phyloP scores from a whole-genome alignment of 2,329 filamentous ascomycete species.

The Lecanicillium sp. region DNA sequence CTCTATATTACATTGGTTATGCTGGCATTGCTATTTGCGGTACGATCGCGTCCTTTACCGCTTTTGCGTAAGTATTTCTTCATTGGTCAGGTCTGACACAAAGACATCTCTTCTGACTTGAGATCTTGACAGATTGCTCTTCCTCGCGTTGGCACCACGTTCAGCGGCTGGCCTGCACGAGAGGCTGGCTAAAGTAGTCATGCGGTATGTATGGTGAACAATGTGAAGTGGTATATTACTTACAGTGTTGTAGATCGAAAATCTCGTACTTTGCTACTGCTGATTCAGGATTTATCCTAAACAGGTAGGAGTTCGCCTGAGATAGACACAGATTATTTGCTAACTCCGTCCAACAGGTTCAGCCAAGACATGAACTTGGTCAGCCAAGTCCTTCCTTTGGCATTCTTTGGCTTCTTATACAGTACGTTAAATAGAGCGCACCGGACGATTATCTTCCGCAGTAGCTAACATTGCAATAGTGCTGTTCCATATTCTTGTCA shows the following conservation, averaged over 20 bases:
- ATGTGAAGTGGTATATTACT: no score
- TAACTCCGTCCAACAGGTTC: conserved; percentile 18
- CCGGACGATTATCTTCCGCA: background rate
- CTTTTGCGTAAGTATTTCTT: no score
- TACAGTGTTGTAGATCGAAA: background rate
- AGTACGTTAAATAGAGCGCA: background rate
- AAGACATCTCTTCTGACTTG: no score
- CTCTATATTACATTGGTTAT: conserved; percentile 5
- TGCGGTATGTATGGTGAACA: no score
- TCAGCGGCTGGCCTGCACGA: background rate
- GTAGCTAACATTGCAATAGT: background rate
- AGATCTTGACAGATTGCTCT: background rate
- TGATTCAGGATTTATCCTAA: background rate
- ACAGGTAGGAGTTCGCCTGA: conserved; percentile 1
- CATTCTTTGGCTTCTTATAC: conserved; percentile 11
- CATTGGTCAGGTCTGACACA: no score
- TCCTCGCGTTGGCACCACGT: background rate
- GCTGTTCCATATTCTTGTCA: conserved; percentile 14
- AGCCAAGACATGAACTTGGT: conserved; percentile 24
- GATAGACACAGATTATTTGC: conserved; percentile 16
- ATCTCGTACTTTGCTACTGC: conserved; percentile 3
- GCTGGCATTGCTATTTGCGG: background rate
- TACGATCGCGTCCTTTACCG: background rate
- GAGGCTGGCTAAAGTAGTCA: background rate
- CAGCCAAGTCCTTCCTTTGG: conserved; percentile 19